phyloP scores from a whole-genome alignment of 2,329 filamentous ascomycete genomes.

The Huntiella moniliformis region DNA sequence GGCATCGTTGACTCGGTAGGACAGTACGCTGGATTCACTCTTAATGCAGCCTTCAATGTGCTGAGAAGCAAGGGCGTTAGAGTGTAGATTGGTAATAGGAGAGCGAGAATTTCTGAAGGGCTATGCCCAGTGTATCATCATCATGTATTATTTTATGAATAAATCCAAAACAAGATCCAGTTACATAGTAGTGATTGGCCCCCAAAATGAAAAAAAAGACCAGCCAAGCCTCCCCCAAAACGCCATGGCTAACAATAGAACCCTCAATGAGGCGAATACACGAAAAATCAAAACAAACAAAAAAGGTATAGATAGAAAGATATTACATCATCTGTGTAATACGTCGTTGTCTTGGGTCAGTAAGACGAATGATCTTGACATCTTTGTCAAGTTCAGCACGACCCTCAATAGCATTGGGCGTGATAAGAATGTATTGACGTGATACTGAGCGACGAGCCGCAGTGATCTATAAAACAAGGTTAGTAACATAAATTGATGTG shows the following conservation, averaged over 20 bases:
- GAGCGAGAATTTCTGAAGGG: neutral
- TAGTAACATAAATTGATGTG: neutral
- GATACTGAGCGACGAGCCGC: slow-evolving; percentile 75
- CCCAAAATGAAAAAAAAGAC: too few species aligned
- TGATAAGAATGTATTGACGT: slow-evolving; percentile 89
- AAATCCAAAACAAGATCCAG: neutral
- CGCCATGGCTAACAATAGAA: neutral
- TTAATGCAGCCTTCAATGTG: slow-evolving; percentile 58
- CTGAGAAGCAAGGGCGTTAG: slow-evolving; percentile 73
- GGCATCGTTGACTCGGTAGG: slow-evolving; percentile 43
- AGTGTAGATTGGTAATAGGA: slow-evolving; percentile 32
- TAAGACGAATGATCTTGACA: slow-evolving; percentile 56
- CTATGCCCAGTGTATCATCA: neutral
- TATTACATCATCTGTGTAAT: slow-evolving; percentile 6
- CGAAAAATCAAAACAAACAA: neutral
- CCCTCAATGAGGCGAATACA: neutral
- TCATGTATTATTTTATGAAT: slow-evolving; percentile 4
- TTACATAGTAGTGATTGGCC: neutral
- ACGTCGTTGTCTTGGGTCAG: slow-evolving; percentile 38
- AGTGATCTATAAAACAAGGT: slow-evolving; percentile 16
- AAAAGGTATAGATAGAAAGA: neutral
- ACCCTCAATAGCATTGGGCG: slow-evolving; percentile 64
- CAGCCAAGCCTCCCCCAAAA: too few species aligned
- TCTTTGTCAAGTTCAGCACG: slow-evolving; percentile 41
- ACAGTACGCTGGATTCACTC: slow-evolving; percentile 70